Base-by-base conservation (phyloP, 140 eudicot species). In the Bidens hawaiensis region DNA sequence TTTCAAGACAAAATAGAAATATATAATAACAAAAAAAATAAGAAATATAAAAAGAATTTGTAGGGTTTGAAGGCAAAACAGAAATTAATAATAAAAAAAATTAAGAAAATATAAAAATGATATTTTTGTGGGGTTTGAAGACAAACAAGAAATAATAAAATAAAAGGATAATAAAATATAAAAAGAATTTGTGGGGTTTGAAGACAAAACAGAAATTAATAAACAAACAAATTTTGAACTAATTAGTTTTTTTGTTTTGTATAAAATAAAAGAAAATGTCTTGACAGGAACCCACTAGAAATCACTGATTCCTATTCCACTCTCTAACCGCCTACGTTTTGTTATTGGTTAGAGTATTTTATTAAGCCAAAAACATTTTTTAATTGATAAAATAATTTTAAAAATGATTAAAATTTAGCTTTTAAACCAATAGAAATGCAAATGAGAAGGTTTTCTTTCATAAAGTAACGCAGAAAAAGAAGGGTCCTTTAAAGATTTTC, bases 261-360 rank as follows among this genome's bases (percentile, higher is more conserved):
- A 71, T 15, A 47, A 61, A 69, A 52, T 66, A 22, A 43, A 21
- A 41, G 49, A 81, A 81, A 75, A 83, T 85, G 95, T 76, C 86
- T 41, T 60, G 74, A 75, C 80, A 78, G 89, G 94, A 81, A 83
- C 74, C 82, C 94, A 86, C 90, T 78, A 75, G 91, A 90, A 58
- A 78, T 60, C 76, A 68, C 77, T 75, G 78, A 67, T 85, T 84
- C 88, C 85, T 65, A 71, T 90, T 84, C 88, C 94, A 70, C 91
- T 65, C 78, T 81, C 76, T 75, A 90, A 90, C 97, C 89, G 96
- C 88, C 91, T 87, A 75, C 81, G 81, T 40, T 81, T 79, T 84
- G 73, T 76, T 34, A 83, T 87, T 87, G 96, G 96, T 68, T 38
- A 11, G 15, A 5, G 45, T 11, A 38, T 0, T 38, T 11, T 38